Conservation (phyloP, 179 eudicot species). For the Sideroxylon spinosum region DNA sequence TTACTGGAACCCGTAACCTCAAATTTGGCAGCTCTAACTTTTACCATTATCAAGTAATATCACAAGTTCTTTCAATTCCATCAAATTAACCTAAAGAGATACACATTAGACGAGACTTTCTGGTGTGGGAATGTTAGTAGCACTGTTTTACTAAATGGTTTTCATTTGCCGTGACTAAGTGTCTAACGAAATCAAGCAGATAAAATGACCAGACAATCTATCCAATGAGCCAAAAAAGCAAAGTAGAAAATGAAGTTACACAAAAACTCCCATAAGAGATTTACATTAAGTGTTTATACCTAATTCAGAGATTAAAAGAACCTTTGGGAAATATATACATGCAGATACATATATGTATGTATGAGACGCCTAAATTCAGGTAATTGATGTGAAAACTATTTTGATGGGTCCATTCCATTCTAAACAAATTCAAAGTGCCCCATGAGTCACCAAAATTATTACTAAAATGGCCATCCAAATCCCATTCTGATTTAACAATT, state of each 20-base stretch:
- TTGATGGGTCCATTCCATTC: constrained; percentile 16
- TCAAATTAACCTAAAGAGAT: background rate
- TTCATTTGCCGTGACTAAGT: constrained; percentile 1
- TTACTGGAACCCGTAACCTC: background rate
- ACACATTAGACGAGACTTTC: no score
- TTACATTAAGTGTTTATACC: background rate
- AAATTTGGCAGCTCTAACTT: background rate
- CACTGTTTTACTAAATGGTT: background rate
- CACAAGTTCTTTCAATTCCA: background rate
- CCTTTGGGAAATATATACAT: background rate
- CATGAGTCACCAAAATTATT: constrained; percentile 30
- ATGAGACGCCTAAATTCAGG: constrained; percentile 12
- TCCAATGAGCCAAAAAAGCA: background rate
- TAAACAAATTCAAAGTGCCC: constrained; percentile 24
- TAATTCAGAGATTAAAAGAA: constrained; percentile 10
- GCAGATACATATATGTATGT: no score
- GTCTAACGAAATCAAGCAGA: background rate
- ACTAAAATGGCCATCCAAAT: constrained; percentile 16
- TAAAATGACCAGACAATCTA: background rate
- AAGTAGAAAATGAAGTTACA: constrained; percentile 1
- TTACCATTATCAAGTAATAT: background rate
- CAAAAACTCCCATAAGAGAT: background rate
- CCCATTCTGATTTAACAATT: constrained; percentile 12
- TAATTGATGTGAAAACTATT: constrained; percentile 18
- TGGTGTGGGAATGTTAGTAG: background rate